Evolutionary conservation across 768 basidiomycete species (phyloP), one percentile per base, ranked within the genome.

Genomic region (Boletus rex-veris): DNA sequence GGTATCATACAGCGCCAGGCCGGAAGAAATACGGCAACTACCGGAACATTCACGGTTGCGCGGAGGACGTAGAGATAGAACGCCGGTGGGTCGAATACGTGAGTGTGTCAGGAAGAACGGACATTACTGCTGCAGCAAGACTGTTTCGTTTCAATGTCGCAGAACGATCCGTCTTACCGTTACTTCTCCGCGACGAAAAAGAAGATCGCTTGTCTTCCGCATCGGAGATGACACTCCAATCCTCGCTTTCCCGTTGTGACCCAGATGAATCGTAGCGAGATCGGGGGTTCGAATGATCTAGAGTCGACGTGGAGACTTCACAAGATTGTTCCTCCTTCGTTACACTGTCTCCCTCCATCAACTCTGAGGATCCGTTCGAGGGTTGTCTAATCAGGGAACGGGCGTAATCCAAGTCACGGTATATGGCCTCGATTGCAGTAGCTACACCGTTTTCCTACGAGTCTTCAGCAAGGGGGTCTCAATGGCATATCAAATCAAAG

Each of bases 371-470:
- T 21, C 55, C 61, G 9, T 60, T 59, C 1, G 65, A 53, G 15
- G 66, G 65, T 31, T 79, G 81, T 67, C 92, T 95, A 59, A 98
- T 84, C 46, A 97, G 73, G 8, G 88, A 87, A 35, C 89, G 83
- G 35, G 96, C 92, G 68, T 98, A 98, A 57, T 98, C 96, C 52
- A 98, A 73, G 66, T 99, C 95, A 43, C 97, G 85, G 67, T 98
- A 99, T 58, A 99, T 94, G 26, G 88, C 85, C 71, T 98, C 95
- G 54, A 98, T 87, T 15, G 97, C 97, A 31, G 82, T 92, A 2
- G 83, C 80, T 2, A 98, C 93, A n/a, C 96, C 96, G 58, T 93
- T 86, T 75, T 99, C 96, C 92, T 95, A 64, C 18, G 53, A 48
- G 40, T n/a, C 18, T 9, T 54, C 46, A 58, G 57, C 30, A 45